phyloP scores from a whole-genome alignment of 2,329 filamentous ascomycete species.

The Grosmannia huntii region DNA sequence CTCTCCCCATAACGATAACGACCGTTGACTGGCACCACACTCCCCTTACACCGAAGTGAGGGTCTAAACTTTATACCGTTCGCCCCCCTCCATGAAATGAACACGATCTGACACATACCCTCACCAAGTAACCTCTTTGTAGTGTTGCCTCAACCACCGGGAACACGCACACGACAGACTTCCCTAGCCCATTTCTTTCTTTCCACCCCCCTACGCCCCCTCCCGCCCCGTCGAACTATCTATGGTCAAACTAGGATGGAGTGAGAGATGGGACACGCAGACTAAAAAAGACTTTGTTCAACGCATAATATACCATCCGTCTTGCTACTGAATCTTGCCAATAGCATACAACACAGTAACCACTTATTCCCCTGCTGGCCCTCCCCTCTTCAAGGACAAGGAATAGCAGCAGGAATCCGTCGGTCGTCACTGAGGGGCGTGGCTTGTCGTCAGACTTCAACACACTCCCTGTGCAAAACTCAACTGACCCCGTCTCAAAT shows the following conservation, averaged over 20 bases:
- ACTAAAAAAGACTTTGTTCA: not conserved
- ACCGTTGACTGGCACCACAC: not conserved
- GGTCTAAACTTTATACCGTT: not conserved
- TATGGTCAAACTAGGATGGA: not conserved
- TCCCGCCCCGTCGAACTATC: not conserved
- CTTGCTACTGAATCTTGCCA: not conserved
- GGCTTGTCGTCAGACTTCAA: not conserved
- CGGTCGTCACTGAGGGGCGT: not conserved
- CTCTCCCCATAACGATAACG: constrained; percentile 5
- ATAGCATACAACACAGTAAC: not conserved
- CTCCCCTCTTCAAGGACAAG: not conserved
- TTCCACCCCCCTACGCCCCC: not conserved
- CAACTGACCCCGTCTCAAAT: not conserved
- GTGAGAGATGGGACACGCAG: not conserved
- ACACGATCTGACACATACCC: not conserved
- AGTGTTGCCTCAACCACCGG: not conserved
- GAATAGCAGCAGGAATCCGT: not conserved
- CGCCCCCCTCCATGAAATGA: not conserved
- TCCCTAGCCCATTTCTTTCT: not conserved
- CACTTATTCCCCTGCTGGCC: not conserved
- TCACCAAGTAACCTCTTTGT: not conserved
- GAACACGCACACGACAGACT: not conserved
- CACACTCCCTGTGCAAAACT: not conserved
- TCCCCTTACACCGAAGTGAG: not conserved
- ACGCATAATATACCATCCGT: constrained; percentile 1